These are phyloP conservation scores for Neofusicoccum kwambonambiense DNA, from an alignment of 2,329 filamentous ascomycete genomes.

Conservation along the genomic window DNA sequence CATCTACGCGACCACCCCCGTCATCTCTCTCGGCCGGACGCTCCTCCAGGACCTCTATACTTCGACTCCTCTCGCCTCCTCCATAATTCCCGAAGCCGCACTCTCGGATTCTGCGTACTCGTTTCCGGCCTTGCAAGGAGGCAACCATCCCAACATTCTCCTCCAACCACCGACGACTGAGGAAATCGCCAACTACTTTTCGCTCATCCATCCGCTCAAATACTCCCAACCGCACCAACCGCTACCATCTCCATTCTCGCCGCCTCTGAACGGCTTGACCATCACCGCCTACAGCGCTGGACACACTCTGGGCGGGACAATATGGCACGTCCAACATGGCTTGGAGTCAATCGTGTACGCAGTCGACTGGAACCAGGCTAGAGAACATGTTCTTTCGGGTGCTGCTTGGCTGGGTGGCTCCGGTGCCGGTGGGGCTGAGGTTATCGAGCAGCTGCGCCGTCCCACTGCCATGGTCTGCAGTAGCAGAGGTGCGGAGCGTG, in stretches of 20 bases:
- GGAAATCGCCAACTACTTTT: conserved; percentile 91
- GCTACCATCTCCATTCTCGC: conserved; percentile 79
- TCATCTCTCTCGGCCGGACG: conserved; percentile 88
- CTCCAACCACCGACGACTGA: conserved; percentile 73
- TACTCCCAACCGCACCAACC: conserved; percentile 97
- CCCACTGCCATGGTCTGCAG: conserved; percentile 94
- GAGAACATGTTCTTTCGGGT: conserved; percentile 90
- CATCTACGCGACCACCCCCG: conserved; percentile 89
- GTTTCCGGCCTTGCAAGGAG: conserved; percentile 53
- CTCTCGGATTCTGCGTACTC: conserved; percentile 64
- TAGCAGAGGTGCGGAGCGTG: conserved; percentile 72
- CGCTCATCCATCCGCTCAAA: conserved; percentile 85
- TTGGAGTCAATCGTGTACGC: conserved; percentile 97
- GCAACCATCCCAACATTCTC: conserved; percentile 51
- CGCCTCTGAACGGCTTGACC: conserved; percentile 83
- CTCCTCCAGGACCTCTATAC: conserved; percentile 89
- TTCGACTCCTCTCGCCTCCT: conserved; percentile 83
- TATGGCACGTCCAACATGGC: conserved; percentile 98
- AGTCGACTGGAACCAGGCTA: conserved; percentile 97
- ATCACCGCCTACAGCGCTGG: conserved; percentile 97
- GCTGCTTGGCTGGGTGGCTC: conserved; percentile 89
- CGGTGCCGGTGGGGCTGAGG: conserved; percentile 77
- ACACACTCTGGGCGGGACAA: conserved; percentile 92
- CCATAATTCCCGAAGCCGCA: conserved; percentile 71
- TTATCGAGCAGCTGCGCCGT: conserved; percentile 89